A percentile compares a stretch with the other conserved stretches of the same genome.
phyloP scores from a whole-genome alignment of 352 stramenopile species.

The Globisporangium heterothallicum region DNA sequence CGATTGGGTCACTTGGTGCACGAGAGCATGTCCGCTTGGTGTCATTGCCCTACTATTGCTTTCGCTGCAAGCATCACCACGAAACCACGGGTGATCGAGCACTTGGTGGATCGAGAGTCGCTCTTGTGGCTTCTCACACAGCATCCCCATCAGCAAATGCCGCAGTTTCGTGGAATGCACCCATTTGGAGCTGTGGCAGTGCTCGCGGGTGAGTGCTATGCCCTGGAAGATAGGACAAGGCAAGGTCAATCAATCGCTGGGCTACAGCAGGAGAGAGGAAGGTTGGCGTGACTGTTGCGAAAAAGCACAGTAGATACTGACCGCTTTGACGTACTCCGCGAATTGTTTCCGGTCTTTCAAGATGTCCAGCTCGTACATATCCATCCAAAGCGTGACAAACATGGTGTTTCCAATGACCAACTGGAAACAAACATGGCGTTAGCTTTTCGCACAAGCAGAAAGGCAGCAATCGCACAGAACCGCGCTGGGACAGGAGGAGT shows the following conservation, averaged over 20 bases:
- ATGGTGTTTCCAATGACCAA: constrained; percentile 65
- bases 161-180: constrained; percentile 42
- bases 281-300: too few relatives aligned
- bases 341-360: constrained; percentile 64
- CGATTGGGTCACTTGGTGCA: constrained; percentile 3
- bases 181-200: constrained; percentile 35
- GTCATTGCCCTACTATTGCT: not conserved
- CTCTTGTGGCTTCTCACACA: constrained; percentile 29
- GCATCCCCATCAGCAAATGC: constrained; percentile 34
- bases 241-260: not conserved
- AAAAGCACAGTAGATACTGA: too few relatives aligned
- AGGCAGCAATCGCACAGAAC: not conserved
- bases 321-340: constrained; percentile 25
- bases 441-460: not conserved
- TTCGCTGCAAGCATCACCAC: constrained; percentile 1
- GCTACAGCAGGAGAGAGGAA: not conserved
- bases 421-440: constrained; percentile 19
- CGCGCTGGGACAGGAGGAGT: not conserved
- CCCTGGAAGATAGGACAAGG: constrained; percentile 18
- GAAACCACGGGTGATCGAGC: constrained; percentile 48
- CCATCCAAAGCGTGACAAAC: constrained; percentile 86
- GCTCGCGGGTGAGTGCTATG: constrained; percentile 21
- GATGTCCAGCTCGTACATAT: constrained; percentile 68
- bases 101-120: constrained; percentile 42
- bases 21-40: not conserved